Evolutionary conservation across 1,284 basidiomycete species (phyloP), one percentile per base, ranked within the genome.

Genomic region (Grifola frondosa): DNA sequence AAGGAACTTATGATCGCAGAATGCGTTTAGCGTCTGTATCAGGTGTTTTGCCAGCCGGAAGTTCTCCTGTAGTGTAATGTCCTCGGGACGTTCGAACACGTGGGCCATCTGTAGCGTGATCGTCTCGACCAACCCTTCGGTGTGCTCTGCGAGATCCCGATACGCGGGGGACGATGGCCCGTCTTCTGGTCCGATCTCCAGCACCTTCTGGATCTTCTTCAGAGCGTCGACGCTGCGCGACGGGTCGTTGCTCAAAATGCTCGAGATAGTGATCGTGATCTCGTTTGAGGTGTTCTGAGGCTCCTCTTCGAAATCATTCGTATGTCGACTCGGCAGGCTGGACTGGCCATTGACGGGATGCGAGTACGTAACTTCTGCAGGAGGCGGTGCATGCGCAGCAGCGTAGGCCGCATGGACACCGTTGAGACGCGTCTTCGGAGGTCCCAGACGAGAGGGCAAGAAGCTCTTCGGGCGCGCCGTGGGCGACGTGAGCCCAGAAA

Each of bases 21-120:
- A 93, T 22, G 89, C 88, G 57, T 93, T 92, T 23, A 95, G 75
- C 0, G 93, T 93, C 65, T 97, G 93, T 56, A 97, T 96, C 39
- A 97, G 78, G 64, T 97, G 95, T 66, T 98, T 98, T 40, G 94
- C 91, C 8, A 97, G 73, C 31, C 95, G 80, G 68, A 96, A 91
- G 58, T 89, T 90, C 50, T 86, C 80, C 15, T 85, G 82, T 5
- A 80, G 73, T 5, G 80, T 64, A 21, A 96, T 71, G 37, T 88
- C 81, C 20, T 88, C 81, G 2, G 82, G 82, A 34, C 80, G 77
- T 44, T 91, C 88, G 59, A 96, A 97, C 12, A 91, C 81, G 61
- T 91, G 87, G 16, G 86, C 79, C 87, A 95, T 91, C 60, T 94
- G 88, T 19, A 89, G 74, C 3, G 88, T 86, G 54, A 97, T 84